These are phyloP conservation scores for Senna tora DNA, from an alignment of 306 rosid genomes.

Conservation along the genomic window DNA sequence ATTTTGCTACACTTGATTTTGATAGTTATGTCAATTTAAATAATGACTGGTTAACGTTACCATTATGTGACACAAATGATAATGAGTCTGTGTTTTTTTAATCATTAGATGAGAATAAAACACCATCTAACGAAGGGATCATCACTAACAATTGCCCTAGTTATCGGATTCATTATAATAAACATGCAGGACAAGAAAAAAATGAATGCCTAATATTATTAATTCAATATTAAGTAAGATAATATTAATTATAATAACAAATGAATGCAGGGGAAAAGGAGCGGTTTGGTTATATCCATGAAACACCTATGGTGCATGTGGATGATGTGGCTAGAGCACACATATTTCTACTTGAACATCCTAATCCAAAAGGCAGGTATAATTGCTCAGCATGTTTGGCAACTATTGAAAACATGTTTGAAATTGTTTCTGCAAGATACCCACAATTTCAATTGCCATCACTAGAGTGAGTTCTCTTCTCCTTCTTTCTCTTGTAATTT, in stretches of 20 bases:
- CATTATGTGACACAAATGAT: too few species aligned
- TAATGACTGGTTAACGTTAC: too few species aligned
- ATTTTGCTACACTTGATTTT: background rate
- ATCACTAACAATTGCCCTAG: too few species aligned
- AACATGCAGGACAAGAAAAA: too few species aligned
- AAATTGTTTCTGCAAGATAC: slow-evolving; percentile 49
- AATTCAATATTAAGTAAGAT: too few species aligned
- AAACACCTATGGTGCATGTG: slow-evolving; percentile 52
- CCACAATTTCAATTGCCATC: slow-evolving; percentile 46
- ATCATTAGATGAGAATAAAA: too few species aligned
- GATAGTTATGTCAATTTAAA: background rate
- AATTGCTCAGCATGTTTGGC: slow-evolving; percentile 54
- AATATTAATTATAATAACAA: background rate
- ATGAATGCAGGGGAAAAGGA: slow-evolving; percentile 39
- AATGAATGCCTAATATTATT: background rate
- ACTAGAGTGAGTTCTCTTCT: slow-evolving; percentile 35
- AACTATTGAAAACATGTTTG: slow-evolving; percentile 37
- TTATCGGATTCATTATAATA: too few species aligned
- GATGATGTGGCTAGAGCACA: slow-evolving; percentile 69
- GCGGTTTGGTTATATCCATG: slow-evolving; percentile 13
- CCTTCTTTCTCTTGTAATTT: background rate
- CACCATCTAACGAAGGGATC: too few species aligned
- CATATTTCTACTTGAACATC: slow-evolving; percentile 58
- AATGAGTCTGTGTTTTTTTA: too few species aligned
- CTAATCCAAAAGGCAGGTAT: slow-evolving; percentile 60